A percentile compares a stretch with the other conserved stretches of the same genome.
Evolutionary conservation across 345 rosid species (phyloP).

Genomic region (Raphanus raphanistrum): DNA sequence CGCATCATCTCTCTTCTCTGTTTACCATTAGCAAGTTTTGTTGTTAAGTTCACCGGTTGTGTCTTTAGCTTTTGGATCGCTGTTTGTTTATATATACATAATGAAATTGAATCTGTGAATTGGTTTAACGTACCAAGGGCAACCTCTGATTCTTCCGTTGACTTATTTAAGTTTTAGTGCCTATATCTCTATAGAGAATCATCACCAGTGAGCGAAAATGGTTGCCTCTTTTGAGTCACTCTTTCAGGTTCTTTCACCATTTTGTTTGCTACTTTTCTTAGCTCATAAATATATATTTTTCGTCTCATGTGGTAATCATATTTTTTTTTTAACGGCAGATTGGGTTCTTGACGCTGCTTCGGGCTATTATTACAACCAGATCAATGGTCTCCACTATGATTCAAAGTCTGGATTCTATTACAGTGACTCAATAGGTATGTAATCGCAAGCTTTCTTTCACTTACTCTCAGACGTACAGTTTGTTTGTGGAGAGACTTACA

Average conservation of each 20-base stretch:
- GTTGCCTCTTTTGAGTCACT: constrained; percentile 32
- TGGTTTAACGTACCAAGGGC: not conserved
- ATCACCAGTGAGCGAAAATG: constrained; percentile 22
- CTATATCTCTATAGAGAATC: constrained; percentile 31
- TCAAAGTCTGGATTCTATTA: constrained; percentile 82
- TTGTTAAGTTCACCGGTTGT: not conserved
- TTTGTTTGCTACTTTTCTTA: constrained; percentile 15
- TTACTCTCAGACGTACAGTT: not conserved
- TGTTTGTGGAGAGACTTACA: constrained; percentile 23
- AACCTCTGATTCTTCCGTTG: not conserved
- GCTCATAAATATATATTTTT: not conserved
- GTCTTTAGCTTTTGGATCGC: constrained; percentile 6
- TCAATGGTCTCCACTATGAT: constrained; percentile 67
- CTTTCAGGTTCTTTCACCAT: constrained; percentile 33
- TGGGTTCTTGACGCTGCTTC: constrained; percentile 73
- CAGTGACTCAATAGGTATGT: constrained; percentile 76
- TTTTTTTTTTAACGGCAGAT: constrained; percentile 36
- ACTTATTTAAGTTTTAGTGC: constrained; percentile 24
- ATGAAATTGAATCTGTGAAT: too few species aligned
- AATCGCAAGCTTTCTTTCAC: not conserved
- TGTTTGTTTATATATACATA: constrained; percentile 7
- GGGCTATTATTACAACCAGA: constrained; percentile 65
- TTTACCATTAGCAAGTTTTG: constrained; percentile 9
- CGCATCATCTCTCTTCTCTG: constrained; percentile 21
- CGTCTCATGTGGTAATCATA: constrained; percentile 30